Evolutionary conservation across 495 filamentous ascomycete species (phyloP).

Genomic region (Staphylotrichum tortipilum): DNA sequence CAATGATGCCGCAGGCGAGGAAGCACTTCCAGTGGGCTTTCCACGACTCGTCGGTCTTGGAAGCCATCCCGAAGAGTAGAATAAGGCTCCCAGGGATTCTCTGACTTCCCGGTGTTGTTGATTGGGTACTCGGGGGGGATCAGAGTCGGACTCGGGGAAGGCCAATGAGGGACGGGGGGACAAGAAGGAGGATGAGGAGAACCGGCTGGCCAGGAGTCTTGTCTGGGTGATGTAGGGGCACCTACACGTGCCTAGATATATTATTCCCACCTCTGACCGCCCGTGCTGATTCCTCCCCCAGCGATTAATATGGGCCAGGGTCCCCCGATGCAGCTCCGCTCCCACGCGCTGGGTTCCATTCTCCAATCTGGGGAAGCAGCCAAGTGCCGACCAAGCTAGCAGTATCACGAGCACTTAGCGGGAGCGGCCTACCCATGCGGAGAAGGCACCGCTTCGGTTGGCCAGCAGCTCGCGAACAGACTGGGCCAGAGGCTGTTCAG

Average conservation of each 20-base stretch:
- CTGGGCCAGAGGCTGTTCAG: not conserved
- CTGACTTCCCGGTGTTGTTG: not conserved
- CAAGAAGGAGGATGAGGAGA: too few species aligned
- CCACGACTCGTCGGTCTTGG: constrained; percentile 14
- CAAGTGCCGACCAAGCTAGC: constrained; percentile 5
- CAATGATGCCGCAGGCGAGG: constrained; percentile 39
- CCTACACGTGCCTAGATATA: not conserved
- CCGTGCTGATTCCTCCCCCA: not conserved
- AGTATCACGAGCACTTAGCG: constrained; percentile 3
- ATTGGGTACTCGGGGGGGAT: not conserved
- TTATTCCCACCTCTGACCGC: too few species aligned
- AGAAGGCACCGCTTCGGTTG: not conserved
- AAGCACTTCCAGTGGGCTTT: constrained; percentile 35
- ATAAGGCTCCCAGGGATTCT: not conserved
- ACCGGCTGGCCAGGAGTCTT: not conserved
- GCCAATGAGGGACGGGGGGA: not conserved
- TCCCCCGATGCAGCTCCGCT: not conserved
- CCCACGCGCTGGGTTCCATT: not conserved
- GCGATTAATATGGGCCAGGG: not conserved
- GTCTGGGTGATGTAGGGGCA: not conserved
- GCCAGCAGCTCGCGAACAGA: too few species aligned
- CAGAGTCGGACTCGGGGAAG: too few species aligned
- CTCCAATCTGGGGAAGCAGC: constrained; percentile 3
- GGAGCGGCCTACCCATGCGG: not conserved
- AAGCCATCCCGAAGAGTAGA: not conserved